Evolutionary conservation across 768 basidiomycete genomes (phyloP).

Genomic region (Ramaria rubella): DNA sequence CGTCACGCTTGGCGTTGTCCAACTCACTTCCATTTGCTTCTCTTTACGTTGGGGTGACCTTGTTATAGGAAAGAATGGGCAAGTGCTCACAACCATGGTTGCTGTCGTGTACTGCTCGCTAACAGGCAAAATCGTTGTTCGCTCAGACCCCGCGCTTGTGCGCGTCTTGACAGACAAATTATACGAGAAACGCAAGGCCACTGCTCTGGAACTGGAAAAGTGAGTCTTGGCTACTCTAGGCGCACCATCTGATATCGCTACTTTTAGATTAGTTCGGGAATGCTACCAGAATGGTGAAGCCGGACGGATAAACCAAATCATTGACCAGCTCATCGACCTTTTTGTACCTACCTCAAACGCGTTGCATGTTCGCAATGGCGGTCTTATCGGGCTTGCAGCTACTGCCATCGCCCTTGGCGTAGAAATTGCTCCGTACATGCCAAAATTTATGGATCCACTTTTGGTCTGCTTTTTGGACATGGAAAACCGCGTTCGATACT

Average conservation of each 20-base stretch:
- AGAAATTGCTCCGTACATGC: constrained; percentile 91
- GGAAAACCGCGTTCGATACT: constrained; percentile 93
- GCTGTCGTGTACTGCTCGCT: not conserved
- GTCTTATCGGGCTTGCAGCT: constrained; percentile 91
- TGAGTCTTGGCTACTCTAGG: constrained; percentile 27
- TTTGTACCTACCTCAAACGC: constrained; percentile 79
- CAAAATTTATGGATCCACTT: constrained; percentile 83
- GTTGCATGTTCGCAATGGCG: constrained; percentile 87
- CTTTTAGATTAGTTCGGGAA: constrained; percentile 57
- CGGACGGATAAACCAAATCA: constrained; percentile 75
- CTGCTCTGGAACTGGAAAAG: constrained; percentile 95
- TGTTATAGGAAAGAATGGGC: not conserved
- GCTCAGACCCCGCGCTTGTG: constrained; percentile 61
- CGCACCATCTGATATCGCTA: not conserved
- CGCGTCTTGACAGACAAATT: constrained; percentile 88
- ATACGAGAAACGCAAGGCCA: constrained; percentile 94
- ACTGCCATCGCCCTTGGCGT: constrained; percentile 95
- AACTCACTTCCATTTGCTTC: not conserved
- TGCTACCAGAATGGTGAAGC: constrained; percentile 77
- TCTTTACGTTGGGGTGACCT: not conserved
- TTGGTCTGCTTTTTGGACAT: constrained; percentile 89
- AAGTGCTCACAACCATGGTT: not conserved
- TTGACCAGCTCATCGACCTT: constrained; percentile 93
- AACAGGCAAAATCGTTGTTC: not conserved
- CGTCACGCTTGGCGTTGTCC: not conserved